Evolutionary conservation across 2,329 filamentous ascomycete species (phyloP), one percentile per base, ranked within the genome.

Genomic region (Fusarium irregulare): DNA sequence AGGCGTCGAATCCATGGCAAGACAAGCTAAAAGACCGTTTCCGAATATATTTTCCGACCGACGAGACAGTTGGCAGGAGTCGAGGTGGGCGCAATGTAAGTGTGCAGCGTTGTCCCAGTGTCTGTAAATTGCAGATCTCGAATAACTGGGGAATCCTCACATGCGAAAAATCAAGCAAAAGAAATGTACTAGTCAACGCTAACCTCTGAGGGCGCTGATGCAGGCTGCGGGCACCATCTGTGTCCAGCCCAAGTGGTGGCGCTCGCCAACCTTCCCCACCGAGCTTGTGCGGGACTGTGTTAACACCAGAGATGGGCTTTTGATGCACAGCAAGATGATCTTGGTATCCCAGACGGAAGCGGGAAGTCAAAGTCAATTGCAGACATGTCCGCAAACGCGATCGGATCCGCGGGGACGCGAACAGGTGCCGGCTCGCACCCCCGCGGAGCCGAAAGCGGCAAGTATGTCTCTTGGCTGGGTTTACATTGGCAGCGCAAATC

Each of bases 401-500:
- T 32, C 40, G 58, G 68, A 60, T 46, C 67, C 63, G 57, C 50
- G 64, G 53, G 48, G 50, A 40, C 65, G 63, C 54, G 57, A 60
- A 13, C 42, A 49, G 51, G 51, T 53, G 44, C 54, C 64, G 50
- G 56, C 57, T 50, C 54, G 50, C 27, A 40, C 40, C 41, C 25
- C 49, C 56, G 66, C 73, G 56, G 60, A 62, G 42, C 66, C 64
- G 62, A 70, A 74, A 62, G 55, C 71, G 60, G 68, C 62, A 69
- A 44, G 65, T 28, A 64, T 40, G 37, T 73, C 75, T 54, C 59
- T 67, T 61, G 89, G 89, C 7, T 98, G 93, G 91, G 91, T 87
- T 4, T 98, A 98, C 76, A 82, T 97, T 40, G 96, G 96, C 18
- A 97, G 93, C 73, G 93, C 93, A 10, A 99, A 99, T 80, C 81